Conservation (phyloP, 2,329 filamentous ascomycete genomes). For the Verticillium isaacii region DNA sequence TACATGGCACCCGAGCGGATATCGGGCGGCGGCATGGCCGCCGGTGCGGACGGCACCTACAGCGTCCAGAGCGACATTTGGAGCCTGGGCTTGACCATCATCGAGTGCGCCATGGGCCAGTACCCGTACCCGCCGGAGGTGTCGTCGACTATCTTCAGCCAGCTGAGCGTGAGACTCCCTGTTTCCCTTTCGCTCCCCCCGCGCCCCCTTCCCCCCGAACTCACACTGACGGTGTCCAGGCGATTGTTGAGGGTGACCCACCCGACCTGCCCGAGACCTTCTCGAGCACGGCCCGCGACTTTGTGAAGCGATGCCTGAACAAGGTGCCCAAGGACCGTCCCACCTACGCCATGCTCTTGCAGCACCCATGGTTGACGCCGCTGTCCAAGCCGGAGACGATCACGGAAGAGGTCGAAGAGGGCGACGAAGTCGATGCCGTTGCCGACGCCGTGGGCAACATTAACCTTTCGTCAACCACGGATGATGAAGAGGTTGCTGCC, state of each 20-base stretch:
- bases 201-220: neutral
- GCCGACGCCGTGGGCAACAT: conserved; percentile 40
- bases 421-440: conserved; percentile 39
- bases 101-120: conserved; percentile 89
- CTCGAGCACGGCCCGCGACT: conserved; percentile 75
- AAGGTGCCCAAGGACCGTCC: conserved; percentile 90
- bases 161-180: conserved; percentile 75
- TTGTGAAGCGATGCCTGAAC: conserved; percentile 85
- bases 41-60: conserved; percentile 78
- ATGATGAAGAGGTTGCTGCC: conserved; percentile 76
- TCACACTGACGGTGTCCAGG: conserved; percentile 47
- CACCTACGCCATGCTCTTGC: conserved; percentile 85
- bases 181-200: neutral
- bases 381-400: conserved; percentile 75
- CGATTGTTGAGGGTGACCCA: conserved; percentile 96
- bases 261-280: conserved; percentile 78
- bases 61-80: conserved; percentile 98
- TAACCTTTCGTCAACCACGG: conserved; percentile 34
- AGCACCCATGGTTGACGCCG: conserved; percentile 80
- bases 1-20: conserved; percentile 99
- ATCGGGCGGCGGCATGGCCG: conserved; percentile 74
- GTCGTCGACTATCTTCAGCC: conserved; percentile 97
- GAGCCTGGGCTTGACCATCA: conserved; percentile 90
- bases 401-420: conserved; percentile 57
- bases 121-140: conserved; percentile 98